Conservation (phyloP, 2,329 filamentous ascomycete genomes). For the Colletotrichum coccodes region DNA sequence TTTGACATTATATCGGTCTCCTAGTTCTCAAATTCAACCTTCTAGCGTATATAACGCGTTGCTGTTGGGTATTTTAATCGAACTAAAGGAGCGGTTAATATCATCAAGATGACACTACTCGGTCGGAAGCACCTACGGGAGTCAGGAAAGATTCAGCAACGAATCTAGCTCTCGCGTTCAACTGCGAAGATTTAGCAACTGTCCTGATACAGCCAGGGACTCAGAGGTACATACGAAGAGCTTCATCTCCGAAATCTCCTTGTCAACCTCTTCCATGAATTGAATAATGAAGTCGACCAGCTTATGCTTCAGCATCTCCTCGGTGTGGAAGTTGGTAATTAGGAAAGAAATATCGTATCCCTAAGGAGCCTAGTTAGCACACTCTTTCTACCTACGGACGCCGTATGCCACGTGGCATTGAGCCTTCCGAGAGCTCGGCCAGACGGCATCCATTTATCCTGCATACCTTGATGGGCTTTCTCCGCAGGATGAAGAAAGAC, state of each 20-base stretch:
- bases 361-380: slow-evolving; percentile 53
- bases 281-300: slow-evolving; percentile 99
- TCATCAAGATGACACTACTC: not conserved
- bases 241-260: slow-evolving; percentile 99
- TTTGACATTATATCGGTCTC: not conserved
- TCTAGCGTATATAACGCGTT: not conserved
- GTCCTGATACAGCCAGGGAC: not conserved
- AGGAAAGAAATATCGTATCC: slow-evolving; percentile 99
- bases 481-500: slow-evolving; percentile 93
- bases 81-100: slow-evolving; percentile 24
- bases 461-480: slow-evolving; percentile 91
- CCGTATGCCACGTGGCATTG: slow-evolving; percentile 13
- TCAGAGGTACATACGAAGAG: slow-evolving; percentile 82
- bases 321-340: slow-evolving; percentile 98
- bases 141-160: slow-evolving; percentile 98
- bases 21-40: not conserved
- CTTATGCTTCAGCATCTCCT: slow-evolving; percentile 99
- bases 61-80: slow-evolving; percentile 32
- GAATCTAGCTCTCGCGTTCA: slow-evolving; percentile 96
- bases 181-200: slow-evolving; percentile 59
- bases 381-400: not conserved
- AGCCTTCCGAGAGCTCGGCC: not conserved
- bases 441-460: not conserved
- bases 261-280: slow-evolving; percentile 99
- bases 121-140: slow-evolving; percentile 67